Base-by-base conservation (phyloP, 805 yeast species). In the Debaryomyces castellii region DNA sequence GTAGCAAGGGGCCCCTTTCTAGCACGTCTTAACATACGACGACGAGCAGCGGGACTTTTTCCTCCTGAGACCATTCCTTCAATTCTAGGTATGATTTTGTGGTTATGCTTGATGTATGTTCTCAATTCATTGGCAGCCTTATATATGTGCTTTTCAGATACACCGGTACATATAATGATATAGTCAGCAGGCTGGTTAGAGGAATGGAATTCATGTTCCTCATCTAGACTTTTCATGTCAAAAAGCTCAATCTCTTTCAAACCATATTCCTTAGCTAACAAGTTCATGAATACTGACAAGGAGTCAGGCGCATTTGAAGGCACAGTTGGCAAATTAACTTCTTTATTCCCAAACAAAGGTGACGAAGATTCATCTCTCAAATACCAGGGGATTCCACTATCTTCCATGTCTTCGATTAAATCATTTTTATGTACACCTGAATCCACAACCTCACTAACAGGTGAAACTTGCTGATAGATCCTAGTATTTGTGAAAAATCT, bases 61-160 rank as follows among this genome's bases (percentile, higher is more conserved):
- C 82, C 80, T 7, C 78, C 69, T 28, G 85, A 84, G 2, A 82
- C 72, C 44, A 86, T 67, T 0, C 97, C 98, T 56, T 90, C 96
- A 3, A 83, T 70, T 5, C 64, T 57, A 0, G 94, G 85, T 1
- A 76, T 51, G 3, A 47, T 46, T 20, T 53, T 50, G 38, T 55
- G 55, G 10, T 47, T 53, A 32, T 76, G 77, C 59, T 91, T 91
- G 35, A 89, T 59, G 58, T 72, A 73, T 22, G 72, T 71, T 41
- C 79, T 70, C 32, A 90, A 65, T 51, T 81, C 83, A 12, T 68
- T 67, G 2, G 87, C 80, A 1, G 95, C 89, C 50, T 82, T 84
- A 51, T 77, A 82, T 18, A 89, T 66, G 66, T 91, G 98, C 50
- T 79, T 83, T 32, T 81, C 78, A 24, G 91, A 81, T 60, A 83